A percentile compares a stretch with the other conserved stretches of the same genome.
phyloP scores from a whole-genome alignment of 2,329 filamentous ascomycete genomes.

The Claviceps africana region DNA sequence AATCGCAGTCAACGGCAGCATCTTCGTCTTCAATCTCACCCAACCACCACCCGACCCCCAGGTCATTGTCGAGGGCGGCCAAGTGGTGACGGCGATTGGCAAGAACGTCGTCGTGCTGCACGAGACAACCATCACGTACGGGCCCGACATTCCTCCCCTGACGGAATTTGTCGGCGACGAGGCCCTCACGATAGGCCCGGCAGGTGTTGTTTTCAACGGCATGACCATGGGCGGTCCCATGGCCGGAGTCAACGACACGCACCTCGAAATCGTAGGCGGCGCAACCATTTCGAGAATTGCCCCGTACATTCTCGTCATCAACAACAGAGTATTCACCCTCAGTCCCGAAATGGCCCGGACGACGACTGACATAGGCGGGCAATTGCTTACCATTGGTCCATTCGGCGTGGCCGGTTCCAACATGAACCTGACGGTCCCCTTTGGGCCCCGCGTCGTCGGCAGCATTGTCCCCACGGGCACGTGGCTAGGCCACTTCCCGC shows the following conservation, averaged over 20 bases:
- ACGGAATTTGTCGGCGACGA: conserved; percentile 34
- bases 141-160: conserved; percentile 17
- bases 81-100: conserved; percentile 31
- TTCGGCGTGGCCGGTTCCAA: conserved; percentile 32
- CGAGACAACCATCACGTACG: conserved; percentile 32
- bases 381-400: conserved; percentile 37
- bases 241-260: conserved; percentile 22
- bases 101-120: conserved; percentile 25
- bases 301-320: conserved; percentile 34
- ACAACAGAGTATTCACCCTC: conserved; percentile 35
- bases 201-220: conserved; percentile 26
- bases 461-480: conserved; percentile 23
- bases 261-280: conserved; percentile 35
- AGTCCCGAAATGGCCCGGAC: conserved; percentile 28
- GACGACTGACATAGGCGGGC: conserved; percentile 32
- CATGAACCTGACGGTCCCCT: conserved; percentile 30
- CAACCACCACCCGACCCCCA: conserved; percentile 23
- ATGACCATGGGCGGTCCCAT: conserved; percentile 28
- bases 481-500: conserved; percentile 10
- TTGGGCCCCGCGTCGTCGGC: conserved; percentile 28
- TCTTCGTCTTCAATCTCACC: conserved; percentile 20
- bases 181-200: conserved; percentile 35
- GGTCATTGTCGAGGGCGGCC: conserved; percentile 32
- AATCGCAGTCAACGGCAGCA: conserved; percentile 21
- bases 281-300: conserved; percentile 37